These are phyloP conservation scores for Acrodontium crateriforme DNA, from an alignment of 2,329 filamentous ascomycete species.

Conservation along the genomic window DNA sequence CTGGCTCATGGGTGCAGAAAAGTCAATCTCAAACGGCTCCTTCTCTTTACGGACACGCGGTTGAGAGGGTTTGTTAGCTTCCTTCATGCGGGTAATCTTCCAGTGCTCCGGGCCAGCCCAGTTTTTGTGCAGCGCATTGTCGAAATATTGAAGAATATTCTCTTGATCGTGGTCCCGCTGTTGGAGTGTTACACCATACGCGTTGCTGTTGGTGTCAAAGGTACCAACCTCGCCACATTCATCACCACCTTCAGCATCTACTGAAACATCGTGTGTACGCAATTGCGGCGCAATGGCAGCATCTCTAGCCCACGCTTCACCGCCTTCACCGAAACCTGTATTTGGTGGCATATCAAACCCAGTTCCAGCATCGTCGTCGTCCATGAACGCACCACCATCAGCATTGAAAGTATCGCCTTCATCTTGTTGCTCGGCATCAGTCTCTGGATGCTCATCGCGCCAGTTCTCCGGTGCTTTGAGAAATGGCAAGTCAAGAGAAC, in stretches of 20 bases:
- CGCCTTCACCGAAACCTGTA: conserved; percentile 84
- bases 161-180: conserved; percentile 62
- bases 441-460: conserved; percentile 44
- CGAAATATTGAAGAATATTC: conserved; percentile 95
- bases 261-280: conserved; percentile 54
- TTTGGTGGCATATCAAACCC: conserved; percentile 47
- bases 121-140: conserved; percentile 90
- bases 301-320: conserved; percentile 88
- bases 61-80: conserved; percentile 42
- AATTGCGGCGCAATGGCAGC: conserved; percentile 77
- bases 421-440: conserved; percentile 39
- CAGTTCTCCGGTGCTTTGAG: conserved; percentile 74
- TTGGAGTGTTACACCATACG: conserved; percentile 67
- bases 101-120: conserved; percentile 98
- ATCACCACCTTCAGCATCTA: conserved; percentile 40
- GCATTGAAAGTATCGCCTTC: conserved; percentile 36
- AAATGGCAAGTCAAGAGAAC: conserved; percentile 80
- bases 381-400: conserved; percentile 36
- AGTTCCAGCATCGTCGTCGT: conserved; percentile 56
- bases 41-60: conserved; percentile 81
- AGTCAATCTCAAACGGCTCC: conserved; percentile 91
- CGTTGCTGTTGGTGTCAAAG: conserved; percentile 48
- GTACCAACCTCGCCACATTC: conserved; percentile 33
- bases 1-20: conserved; percentile 58
- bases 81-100: conserved; percentile 89